Evolutionary conservation across 192 early-diverging fungal species (phyloP).

Genomic region (Dispira simplex): DNA sequence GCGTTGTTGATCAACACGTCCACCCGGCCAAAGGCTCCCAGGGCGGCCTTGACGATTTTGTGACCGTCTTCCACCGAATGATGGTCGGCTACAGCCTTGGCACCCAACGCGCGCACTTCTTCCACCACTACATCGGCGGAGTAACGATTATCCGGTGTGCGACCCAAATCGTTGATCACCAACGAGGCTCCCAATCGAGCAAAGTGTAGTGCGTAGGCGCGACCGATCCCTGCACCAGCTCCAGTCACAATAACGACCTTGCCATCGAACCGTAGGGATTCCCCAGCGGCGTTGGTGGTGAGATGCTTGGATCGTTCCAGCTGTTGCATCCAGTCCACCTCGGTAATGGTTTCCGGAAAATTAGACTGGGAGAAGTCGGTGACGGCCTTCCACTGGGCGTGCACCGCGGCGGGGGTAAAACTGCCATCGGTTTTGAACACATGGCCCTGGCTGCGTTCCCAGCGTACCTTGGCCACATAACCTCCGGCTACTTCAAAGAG

Average conservation of each 20-base stretch:
- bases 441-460: constrained; percentile 75
- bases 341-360: constrained; percentile 59
- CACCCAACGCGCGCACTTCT: constrained; percentile 67
- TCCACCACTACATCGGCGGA: constrained; percentile 65
- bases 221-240: constrained; percentile 85
- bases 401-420: constrained; percentile 75
- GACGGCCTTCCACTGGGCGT: constrained; percentile 61
- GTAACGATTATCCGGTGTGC: constrained; percentile 28
- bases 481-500: constrained; percentile 93
- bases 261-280: constrained; percentile 48
- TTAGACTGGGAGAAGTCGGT: constrained; percentile 39
- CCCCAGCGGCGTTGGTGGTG: constrained; percentile 37
- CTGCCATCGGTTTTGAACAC: constrained; percentile 80
- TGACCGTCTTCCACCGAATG: constrained; percentile 98
- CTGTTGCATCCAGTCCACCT: constrained; percentile 68
- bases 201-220: constrained; percentile 74
- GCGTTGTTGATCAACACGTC: constrained; percentile 94
- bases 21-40: constrained; percentile 64
- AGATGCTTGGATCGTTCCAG: constrained; percentile 59
- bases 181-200: constrained; percentile 75
- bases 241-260: constrained; percentile 82
- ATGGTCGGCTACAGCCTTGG: constrained; percentile 79
- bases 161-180: constrained; percentile 89
- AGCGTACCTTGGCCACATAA: constrained; percentile 78
- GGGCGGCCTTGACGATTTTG: constrained; percentile 77